These are phyloP conservation scores for Platanthera zijinensis DNA, from an alignment of 106 monocot genomes.

Conservation along the genomic window DNA sequence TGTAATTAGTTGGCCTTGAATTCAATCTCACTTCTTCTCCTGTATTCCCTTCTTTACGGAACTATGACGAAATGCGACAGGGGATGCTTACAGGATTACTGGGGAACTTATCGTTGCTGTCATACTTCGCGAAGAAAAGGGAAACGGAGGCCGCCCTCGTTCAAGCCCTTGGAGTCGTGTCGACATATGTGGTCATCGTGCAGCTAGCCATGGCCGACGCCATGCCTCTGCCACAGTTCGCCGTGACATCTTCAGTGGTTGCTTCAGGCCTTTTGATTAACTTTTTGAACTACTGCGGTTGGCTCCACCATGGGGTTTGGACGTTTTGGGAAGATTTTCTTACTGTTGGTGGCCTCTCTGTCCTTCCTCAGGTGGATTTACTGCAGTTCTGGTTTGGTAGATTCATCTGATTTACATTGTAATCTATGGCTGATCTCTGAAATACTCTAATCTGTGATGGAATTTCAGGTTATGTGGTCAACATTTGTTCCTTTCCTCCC, in stretches of 20 bases:
- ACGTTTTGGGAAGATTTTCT: slow-evolving; percentile 84
- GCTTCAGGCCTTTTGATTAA: slow-evolving; percentile 58
- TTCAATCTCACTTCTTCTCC: neutral
- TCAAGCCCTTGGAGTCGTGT: slow-evolving; percentile 80
- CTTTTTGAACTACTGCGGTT: slow-evolving; percentile 75
- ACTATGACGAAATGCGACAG: slow-evolving; percentile 20
- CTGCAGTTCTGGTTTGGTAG: neutral
- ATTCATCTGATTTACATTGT: neutral
- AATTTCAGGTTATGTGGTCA: slow-evolving; percentile 92
- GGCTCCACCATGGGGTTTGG: slow-evolving; percentile 48
- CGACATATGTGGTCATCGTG: slow-evolving; percentile 69
- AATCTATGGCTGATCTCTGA: neutral
- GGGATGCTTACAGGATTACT: slow-evolving; percentile 89
- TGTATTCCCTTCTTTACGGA: neutral
- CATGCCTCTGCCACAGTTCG: slow-evolving; percentile 69
- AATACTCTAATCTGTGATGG: neutral
- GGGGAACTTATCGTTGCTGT: slow-evolving; percentile 77
- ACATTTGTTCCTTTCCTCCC: slow-evolving; percentile 90
- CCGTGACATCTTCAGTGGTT: slow-evolving; percentile 51
- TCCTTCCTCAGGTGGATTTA: slow-evolving; percentile 74
- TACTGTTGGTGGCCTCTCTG: slow-evolving; percentile 80
- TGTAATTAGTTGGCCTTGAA: neutral
- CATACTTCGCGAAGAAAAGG: slow-evolving; percentile 95
- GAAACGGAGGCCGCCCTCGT: slow-evolving; percentile 83
- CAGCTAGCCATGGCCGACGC: slow-evolving; percentile 80